Conservation (phyloP, 371 early-diverging fungal species). For the Batkoa obscura region DNA sequence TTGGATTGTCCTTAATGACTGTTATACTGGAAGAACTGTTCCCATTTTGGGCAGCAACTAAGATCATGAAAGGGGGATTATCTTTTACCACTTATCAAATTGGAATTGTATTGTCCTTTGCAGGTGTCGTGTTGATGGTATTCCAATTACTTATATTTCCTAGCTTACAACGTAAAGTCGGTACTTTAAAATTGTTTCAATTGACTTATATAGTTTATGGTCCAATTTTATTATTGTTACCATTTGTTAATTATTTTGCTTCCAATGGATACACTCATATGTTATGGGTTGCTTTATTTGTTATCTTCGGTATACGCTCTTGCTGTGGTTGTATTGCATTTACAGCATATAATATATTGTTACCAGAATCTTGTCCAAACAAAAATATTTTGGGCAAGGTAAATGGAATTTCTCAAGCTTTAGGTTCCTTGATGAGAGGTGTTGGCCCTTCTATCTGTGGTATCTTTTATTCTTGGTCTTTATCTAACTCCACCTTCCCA, state of each 20-base stretch:
- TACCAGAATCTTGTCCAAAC: background rate
- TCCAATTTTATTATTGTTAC: background rate
- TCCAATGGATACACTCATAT: background rate
- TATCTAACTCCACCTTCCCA: constrained; percentile 28
- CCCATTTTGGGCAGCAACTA: constrained; percentile 3
- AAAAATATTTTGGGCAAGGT: constrained; percentile 29
- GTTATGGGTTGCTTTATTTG: background rate
- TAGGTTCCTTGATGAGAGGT: constrained; percentile 35
- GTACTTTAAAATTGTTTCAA: background rate
- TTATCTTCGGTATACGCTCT: background rate
- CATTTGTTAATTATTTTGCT: background rate
- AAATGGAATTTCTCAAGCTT: constrained; percentile 42
- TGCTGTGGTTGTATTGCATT: background rate
- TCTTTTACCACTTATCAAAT: background rate
- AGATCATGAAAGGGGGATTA: background rate
- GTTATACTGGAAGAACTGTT: background rate
- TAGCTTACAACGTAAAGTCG: background rate
- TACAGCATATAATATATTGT: background rate
- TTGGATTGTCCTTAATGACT: background rate
- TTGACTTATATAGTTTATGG: background rate
- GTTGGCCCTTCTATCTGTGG: constrained; percentile 50
- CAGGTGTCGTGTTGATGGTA: background rate
- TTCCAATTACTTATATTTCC: background rate
- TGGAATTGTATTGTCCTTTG: background rate
- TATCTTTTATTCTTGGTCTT: constrained; percentile 37